A percentile compares a stretch with the other conserved stretches of the same genome.
These are phyloP conservation scores for Solanum chiquidenum DNA, from an alignment of 257 asterid species.

Conservation along the genomic window DNA sequence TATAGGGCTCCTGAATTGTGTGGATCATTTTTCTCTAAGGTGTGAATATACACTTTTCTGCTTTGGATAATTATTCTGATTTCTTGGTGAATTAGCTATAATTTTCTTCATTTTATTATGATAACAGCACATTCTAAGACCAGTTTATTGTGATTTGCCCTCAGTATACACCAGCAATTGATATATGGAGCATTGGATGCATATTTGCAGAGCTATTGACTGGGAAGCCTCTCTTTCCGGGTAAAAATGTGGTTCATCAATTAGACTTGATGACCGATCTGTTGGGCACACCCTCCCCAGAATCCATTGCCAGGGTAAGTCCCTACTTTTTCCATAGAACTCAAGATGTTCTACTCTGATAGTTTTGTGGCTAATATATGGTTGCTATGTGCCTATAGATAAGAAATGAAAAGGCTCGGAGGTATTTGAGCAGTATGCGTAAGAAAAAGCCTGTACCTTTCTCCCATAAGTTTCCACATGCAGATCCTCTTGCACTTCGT, in stretches of 20 bases:
- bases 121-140: background rate
- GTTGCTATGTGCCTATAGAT: slow-evolving; percentile 39
- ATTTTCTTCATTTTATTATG: background rate
- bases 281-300: slow-evolving; percentile 87
- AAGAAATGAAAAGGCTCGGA: slow-evolving; percentile 94
- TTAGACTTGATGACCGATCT: slow-evolving; percentile 91
- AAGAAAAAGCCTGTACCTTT: slow-evolving; percentile 70
- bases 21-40: slow-evolving; percentile 99
- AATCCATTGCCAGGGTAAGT: slow-evolving; percentile 82
- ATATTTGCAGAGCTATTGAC: slow-evolving; percentile 89
- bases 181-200: slow-evolving; percentile 98
- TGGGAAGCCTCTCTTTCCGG: slow-evolving; percentile 92
- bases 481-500: slow-evolving; percentile 83
- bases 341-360: background rate
- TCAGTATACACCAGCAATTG: slow-evolving; percentile 97
- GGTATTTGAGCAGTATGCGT: slow-evolving; percentile 97
- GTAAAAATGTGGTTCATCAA: slow-evolving; percentile 95
- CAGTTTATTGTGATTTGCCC: background rate
- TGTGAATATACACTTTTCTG: slow-evolving; percentile 6
- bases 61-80: background rate
- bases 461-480: slow-evolving; percentile 80
- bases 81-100: background rate
- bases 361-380: slow-evolving; percentile 5
- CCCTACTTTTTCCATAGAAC: background rate
- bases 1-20: slow-evolving; percentile 95